Percentiles rank a stretch among this genome's conserved stretches.
These are phyloP conservation scores for Salix koriyanagi DNA, from an alignment of 345 rosid genomes.

Conservation along the genomic window DNA sequence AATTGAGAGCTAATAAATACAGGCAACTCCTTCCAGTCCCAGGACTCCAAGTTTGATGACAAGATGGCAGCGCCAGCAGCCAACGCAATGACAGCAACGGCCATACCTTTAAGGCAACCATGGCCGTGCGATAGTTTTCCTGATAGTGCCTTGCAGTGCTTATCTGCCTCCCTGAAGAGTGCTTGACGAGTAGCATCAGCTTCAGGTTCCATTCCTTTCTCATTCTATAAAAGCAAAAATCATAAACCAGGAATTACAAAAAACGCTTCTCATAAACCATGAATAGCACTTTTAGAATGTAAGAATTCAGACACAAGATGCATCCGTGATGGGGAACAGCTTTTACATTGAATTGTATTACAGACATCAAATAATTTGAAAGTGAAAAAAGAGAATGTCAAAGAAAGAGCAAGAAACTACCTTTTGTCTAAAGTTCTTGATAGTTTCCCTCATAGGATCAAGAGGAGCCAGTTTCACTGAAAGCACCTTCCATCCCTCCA, in stretches of 20 bases:
- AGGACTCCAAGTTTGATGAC: constrained; percentile 30
- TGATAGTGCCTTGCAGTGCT: constrained; percentile 45
- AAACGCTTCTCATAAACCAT: not conserved
- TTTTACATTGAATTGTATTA: not conserved
- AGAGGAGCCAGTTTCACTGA: constrained; percentile 44
- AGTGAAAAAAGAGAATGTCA: not conserved
- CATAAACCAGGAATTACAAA: not conserved
- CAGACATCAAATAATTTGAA: not conserved
- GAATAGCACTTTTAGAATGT: not conserved
- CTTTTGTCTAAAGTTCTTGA: constrained; percentile 56
- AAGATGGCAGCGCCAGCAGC: constrained; percentile 48
- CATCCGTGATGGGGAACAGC: not conserved
- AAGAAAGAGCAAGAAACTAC: constrained; percentile 23
- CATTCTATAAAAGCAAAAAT: constrained; percentile 42
- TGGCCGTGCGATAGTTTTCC: constrained; percentile 46
- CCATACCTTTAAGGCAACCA: constrained; percentile 46
- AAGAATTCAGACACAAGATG: not conserved
- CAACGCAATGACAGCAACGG: constrained; percentile 33
- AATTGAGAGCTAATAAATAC: constrained; percentile 28
- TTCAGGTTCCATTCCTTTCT: constrained; percentile 40
- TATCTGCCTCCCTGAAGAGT: constrained; percentile 47
- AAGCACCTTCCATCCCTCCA: constrained; percentile 56
- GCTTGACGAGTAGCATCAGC: constrained; percentile 29
- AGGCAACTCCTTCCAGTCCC: constrained; percentile 36
- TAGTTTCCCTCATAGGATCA: constrained; percentile 41